phyloP scores from a whole-genome alignment of 352 stramenopile species.

The Discostella stelligera region DNA sequence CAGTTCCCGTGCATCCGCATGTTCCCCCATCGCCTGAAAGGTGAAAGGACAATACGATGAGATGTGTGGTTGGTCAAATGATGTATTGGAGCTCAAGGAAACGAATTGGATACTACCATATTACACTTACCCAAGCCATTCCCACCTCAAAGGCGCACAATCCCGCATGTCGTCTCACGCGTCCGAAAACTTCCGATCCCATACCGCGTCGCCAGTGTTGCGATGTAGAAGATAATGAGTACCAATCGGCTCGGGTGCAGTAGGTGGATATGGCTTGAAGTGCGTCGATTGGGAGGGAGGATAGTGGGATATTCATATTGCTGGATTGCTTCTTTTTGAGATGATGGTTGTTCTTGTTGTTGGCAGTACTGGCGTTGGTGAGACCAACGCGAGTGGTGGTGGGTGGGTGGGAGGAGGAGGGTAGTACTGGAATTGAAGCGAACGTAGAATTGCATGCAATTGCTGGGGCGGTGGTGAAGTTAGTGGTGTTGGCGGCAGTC shows the following conservation, averaged over 20 bases:
- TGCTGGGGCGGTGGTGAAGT: neutral
- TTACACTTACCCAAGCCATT: conserved; percentile 62
- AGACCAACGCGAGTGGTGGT: too few species aligned
- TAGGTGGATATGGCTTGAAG: neutral
- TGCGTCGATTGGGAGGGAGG: conserved; percentile 3
- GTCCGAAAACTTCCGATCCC: conserved; percentile 46
- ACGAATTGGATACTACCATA: too few species aligned
- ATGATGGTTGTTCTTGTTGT: neutral
- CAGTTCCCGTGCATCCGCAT: conserved; percentile 73
- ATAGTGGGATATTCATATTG: neutral
- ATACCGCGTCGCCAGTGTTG: neutral
- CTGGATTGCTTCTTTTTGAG: neutral
- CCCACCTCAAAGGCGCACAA: conserved; percentile 69
- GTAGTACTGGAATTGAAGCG: too few species aligned
- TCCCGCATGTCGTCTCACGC: conserved; percentile 67
- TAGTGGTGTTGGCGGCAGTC: neutral
- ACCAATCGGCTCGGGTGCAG: conserved; percentile 1
- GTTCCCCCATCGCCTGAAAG: conserved; percentile 56
- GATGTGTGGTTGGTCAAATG: neutral
- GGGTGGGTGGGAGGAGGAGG: too few species aligned
- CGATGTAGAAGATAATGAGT: neutral
- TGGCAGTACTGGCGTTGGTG: neutral
- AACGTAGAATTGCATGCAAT: neutral
- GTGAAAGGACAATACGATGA: neutral
- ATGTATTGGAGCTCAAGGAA: neutral